These are phyloP conservation scores for Corchorus olitorius DNA, from an alignment of 345 rosid genomes.

Conservation along the genomic window DNA sequence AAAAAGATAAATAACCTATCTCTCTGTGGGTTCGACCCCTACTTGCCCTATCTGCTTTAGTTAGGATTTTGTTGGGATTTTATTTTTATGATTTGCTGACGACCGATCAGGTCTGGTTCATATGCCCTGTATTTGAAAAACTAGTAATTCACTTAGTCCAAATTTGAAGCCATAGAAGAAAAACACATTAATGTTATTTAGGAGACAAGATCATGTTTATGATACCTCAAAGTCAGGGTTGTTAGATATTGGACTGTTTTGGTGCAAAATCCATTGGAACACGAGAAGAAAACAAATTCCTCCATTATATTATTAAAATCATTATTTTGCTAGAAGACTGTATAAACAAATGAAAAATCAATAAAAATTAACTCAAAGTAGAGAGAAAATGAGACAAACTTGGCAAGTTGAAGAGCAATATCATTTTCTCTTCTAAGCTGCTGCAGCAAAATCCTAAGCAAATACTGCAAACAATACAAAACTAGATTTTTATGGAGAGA, in stretches of 20 bases:
- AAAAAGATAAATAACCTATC: too few species aligned
- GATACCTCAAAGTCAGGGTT: slow-evolving; percentile 55
- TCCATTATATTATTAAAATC: slow-evolving; percentile 1
- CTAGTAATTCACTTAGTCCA: background rate
- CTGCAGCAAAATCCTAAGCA: slow-evolving; percentile 53
- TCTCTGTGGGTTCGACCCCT: too few species aligned
- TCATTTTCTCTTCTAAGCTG: slow-evolving; percentile 58
- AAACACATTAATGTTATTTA: background rate
- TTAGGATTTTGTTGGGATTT: too few species aligned
- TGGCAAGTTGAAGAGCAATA: slow-evolving; percentile 52
- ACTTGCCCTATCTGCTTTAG: too few species aligned
- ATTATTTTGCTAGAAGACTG: too few species aligned
- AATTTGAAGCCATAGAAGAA: background rate
- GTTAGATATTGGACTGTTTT: slow-evolving; percentile 49
- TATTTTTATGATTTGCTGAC: too few species aligned
- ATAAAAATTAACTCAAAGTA: background rate
- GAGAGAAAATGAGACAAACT: slow-evolving; percentile 36
- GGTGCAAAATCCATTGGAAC: slow-evolving; percentile 6
- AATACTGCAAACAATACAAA: slow-evolving; percentile 38
- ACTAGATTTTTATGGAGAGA: background rate
- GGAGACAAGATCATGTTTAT: background rate
- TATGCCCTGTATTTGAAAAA: slow-evolving; percentile 40
- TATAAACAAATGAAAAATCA: background rate
- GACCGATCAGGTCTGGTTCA: slow-evolving; percentile 70
- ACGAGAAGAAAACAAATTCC: background rate